Evolutionary conservation across 306 rosid genomes (phyloP).

Genomic region (Dryas octopetala): DNA sequence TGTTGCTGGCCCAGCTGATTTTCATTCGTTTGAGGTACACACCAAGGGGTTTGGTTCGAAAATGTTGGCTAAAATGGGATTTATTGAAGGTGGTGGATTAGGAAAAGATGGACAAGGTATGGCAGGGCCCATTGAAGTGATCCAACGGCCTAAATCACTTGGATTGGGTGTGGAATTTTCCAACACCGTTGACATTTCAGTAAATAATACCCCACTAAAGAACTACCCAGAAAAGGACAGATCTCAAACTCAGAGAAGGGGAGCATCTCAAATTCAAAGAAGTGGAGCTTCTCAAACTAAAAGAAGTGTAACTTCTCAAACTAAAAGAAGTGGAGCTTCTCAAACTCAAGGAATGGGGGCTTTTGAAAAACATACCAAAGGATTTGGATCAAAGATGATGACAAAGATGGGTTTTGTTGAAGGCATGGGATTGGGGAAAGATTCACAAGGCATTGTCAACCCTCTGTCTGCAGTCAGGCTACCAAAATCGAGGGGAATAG

Average conservation of each 20-base stretch:
- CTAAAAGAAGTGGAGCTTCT: neutral
- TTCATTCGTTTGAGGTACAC: slow-evolving; percentile 76
- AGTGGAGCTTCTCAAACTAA: neutral
- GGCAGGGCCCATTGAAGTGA: slow-evolving; percentile 72
- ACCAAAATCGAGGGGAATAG: slow-evolving; percentile 82
- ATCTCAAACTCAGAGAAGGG: slow-evolving; percentile 25
- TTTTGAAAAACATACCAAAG: slow-evolving; percentile 87
- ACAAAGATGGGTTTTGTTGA: slow-evolving; percentile 91
- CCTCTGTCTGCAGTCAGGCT: slow-evolving; percentile 66
- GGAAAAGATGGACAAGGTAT: slow-evolving; percentile 89
- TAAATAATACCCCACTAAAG: neutral
- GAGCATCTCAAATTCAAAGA: neutral
- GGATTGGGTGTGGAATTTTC: slow-evolving; percentile 85
- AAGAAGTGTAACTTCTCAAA: slow-evolving; percentile 16
- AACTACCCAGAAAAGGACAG: slow-evolving; percentile 28
- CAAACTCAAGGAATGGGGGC: neutral
- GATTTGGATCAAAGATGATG: slow-evolving; percentile 95
- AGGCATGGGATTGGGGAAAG: slow-evolving; percentile 76
- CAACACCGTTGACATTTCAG: slow-evolving; percentile 24
- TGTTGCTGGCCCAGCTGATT: slow-evolving; percentile 34
- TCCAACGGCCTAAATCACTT: slow-evolving; percentile 84
- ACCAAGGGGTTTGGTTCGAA: slow-evolving; percentile 94
- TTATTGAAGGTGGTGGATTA: slow-evolving; percentile 70
- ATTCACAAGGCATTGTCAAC: slow-evolving; percentile 75
- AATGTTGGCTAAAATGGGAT: slow-evolving; percentile 99